A percentile compares a stretch with the other conserved stretches of the same genome.
phyloP scores from a whole-genome alignment of 1,284 basidiomycete species.

The Kwoniella shivajii region DNA sequence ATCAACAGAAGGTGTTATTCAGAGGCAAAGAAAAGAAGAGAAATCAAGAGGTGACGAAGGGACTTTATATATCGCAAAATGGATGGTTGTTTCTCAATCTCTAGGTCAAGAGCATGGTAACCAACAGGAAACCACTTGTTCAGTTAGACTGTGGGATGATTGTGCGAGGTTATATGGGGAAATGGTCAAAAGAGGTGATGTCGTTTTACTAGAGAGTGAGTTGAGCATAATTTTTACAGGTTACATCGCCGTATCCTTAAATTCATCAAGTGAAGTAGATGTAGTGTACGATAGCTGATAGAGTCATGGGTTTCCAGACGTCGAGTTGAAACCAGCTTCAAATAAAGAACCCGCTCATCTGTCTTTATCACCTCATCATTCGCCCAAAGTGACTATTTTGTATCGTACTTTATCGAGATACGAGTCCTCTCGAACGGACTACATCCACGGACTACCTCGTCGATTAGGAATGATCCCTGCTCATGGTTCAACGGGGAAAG shows the following conservation, averaged over 20 bases:
- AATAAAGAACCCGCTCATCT: slow-evolving; percentile 32
- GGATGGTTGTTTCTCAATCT: slow-evolving; percentile 35
- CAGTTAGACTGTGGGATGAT: slow-evolving; percentile 42
- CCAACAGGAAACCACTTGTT: slow-evolving; percentile 22
- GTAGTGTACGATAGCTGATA: too few relatives aligned
- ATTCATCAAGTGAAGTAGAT: too few relatives aligned
- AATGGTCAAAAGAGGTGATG: slow-evolving; percentile 40
- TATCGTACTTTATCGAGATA: slow-evolving; percentile 46
- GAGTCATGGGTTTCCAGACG: slow-evolving; percentile 26
- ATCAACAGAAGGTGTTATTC: slow-evolving; percentile 18
- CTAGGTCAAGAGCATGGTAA: neutral
- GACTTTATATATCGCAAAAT: slow-evolving; percentile 39
- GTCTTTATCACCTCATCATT: slow-evolving; percentile 23
- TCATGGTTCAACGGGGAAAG: neutral
- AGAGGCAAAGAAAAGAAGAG: slow-evolving; percentile 23
- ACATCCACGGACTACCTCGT: slow-evolving; percentile 19
- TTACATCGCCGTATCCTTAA: neutral
- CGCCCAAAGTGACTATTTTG: slow-evolving; percentile 29
- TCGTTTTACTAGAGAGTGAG: slow-evolving; percentile 44
- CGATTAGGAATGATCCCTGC: neutral
- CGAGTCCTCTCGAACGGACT: slow-evolving; percentile 22
- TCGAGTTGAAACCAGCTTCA: slow-evolving; percentile 26
- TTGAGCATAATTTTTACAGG: neutral
- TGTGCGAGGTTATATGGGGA: slow-evolving; percentile 40
- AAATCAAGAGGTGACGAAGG: slow-evolving; percentile 20